A percentile compares a stretch with the other conserved stretches of the same genome.
phyloP scores from a whole-genome alignment of 2,329 filamentous ascomycete genomes.

The Fusarium irregulare region DNA sequence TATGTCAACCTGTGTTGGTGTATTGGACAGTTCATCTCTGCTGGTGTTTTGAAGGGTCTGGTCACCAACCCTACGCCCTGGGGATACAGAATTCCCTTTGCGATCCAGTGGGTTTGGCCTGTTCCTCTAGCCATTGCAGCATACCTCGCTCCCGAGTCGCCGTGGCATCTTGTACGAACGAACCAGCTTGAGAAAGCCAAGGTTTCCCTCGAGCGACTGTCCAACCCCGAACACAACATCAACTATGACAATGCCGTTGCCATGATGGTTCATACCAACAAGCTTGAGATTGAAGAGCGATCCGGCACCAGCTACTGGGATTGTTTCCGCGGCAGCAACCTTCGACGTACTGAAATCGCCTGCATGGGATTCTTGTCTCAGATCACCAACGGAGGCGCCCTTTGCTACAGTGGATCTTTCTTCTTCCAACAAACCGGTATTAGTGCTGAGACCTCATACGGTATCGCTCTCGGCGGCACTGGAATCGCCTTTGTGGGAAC shows the following conservation, averaged over 20 bases:
- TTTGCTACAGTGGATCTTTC: slow-evolving; percentile 58
- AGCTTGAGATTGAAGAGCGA: slow-evolving; percentile 57
- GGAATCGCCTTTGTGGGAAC: slow-evolving; percentile 58
- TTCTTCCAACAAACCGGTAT: slow-evolving; percentile 61
- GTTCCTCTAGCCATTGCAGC: slow-evolving; percentile 49
- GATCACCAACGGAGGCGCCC: slow-evolving; percentile 55
- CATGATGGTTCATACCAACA: slow-evolving; percentile 59
- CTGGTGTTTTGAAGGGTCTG: slow-evolving; percentile 55
- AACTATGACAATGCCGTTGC: slow-evolving; percentile 54
- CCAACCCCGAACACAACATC: slow-evolving; percentile 48
- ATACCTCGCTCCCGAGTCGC: slow-evolving; percentile 52
- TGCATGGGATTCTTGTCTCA: slow-evolving; percentile 57
- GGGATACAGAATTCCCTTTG: slow-evolving; percentile 57
- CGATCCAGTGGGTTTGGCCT: slow-evolving; percentile 56
- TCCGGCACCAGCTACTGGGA: slow-evolving; percentile 57
- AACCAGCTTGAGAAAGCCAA: slow-evolving; percentile 50
- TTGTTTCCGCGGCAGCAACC: slow-evolving; percentile 61
- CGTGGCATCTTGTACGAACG: slow-evolving; percentile 52
- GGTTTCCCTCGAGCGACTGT: slow-evolving; percentile 48
- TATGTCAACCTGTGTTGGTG: slow-evolving; percentile 59
- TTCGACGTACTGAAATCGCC: slow-evolving; percentile 59
- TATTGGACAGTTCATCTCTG: slow-evolving; percentile 57
- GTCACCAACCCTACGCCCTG: slow-evolving; percentile 49
- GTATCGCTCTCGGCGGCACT: slow-evolving; percentile 56
- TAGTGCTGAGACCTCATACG: slow-evolving; percentile 51